Evolutionary conservation across 306 rosid genomes (phyloP), one percentile per base, ranked within the genome.

Genomic region (Echinosophora koreensis): DNA sequence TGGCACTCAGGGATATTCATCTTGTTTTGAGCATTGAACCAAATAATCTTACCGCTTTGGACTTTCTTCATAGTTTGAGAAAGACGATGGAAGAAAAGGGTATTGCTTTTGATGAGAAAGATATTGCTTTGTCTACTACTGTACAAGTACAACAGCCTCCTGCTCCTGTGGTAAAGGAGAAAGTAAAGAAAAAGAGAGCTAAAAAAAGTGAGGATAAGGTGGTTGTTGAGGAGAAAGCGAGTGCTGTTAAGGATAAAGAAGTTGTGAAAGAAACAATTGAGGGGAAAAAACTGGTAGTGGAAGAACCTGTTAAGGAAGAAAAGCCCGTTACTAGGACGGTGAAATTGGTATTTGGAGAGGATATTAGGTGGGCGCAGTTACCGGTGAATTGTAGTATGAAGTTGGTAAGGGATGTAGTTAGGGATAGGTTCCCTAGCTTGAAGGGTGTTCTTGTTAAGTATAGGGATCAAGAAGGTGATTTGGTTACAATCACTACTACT

Each of bases 311-410:
- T 16, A 72, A 78, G 76, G 72, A 86, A 69, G 89, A 90, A 73
- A 85, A 81, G 35, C 60, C 22, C 14, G 90, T 78, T 27, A 75
- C 85, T 8, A 94, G 85, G 92, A 90, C 91, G 1, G 97, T 92
- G 55, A 94, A 94, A 85, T 83, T 94, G 90, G 90, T 94, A 38
- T 87, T 81, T 13, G 97, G 98, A 77, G 97, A 94, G 75, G 98
- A 94, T 81, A 94, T 94, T 69, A 92, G 97, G 76, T 89, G 89
- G 88, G 98, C 90, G 0, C 91, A 90, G 44, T 77, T 94, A 49
- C 97, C 97, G 12, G 67, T 66, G 52, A 92, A 89, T 83, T 89
- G 97, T 81, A 88, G 95, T 80, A 66, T 94, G 79, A 83, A 66
- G 73, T 52, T 86, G 79, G 90, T 87, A 5, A 84, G 93, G 85